phyloP scores from a whole-genome alignment of 257 asterid species.

The Solanum pennellii region DNA sequence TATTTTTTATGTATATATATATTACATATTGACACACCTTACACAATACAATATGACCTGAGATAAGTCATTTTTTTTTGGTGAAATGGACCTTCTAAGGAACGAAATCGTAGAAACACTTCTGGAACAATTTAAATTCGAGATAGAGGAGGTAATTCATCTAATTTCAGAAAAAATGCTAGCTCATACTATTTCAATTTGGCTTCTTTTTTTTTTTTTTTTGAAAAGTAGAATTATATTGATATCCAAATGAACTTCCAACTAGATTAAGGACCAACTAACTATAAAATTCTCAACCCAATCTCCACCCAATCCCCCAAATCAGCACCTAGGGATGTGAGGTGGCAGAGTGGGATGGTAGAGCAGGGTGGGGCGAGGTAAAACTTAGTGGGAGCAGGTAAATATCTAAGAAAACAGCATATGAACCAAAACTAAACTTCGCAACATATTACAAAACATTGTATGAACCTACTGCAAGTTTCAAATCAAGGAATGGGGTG shows the following conservation, averaged over 20 bases:
- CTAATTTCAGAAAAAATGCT: background rate
- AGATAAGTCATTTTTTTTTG: background rate
- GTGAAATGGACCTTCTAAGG: background rate
- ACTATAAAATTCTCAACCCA: background rate
- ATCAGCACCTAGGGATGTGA: too few relatives aligned
- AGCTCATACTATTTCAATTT: background rate
- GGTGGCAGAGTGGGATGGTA: too few relatives aligned
- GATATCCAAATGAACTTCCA: background rate
- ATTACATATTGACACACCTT: too few relatives aligned
- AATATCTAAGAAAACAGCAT: too few relatives aligned
- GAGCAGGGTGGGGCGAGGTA: too few relatives aligned
- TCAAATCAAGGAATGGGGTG: too few relatives aligned
- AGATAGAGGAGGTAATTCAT: background rate
- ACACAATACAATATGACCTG: background rate
- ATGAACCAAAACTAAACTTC: too few relatives aligned
- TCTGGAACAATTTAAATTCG: background rate
- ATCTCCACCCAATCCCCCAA: too few relatives aligned
- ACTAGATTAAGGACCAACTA: background rate
- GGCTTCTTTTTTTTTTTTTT: background rate
- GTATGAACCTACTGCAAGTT: too few relatives aligned
- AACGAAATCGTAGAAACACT: background rate
- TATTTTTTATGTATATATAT: too few relatives aligned
- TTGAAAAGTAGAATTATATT: background rate
- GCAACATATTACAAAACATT: too few relatives aligned
- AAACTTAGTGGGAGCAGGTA: too few relatives aligned